These are phyloP conservation scores for Solanum piurae DNA, from an alignment of 257 asterid species.

Conservation along the genomic window DNA sequence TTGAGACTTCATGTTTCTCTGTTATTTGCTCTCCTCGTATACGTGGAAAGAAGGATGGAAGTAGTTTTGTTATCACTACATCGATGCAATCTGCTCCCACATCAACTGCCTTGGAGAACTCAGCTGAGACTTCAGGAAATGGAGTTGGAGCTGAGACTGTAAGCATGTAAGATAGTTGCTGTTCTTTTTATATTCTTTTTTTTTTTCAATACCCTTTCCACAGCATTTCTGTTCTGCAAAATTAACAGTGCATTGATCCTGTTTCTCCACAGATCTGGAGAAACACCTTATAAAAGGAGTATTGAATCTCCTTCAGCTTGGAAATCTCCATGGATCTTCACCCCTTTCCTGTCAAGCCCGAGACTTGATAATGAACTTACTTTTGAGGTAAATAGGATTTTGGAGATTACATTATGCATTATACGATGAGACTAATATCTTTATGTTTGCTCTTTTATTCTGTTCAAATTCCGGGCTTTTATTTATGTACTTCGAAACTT, in stretches of 20 bases:
- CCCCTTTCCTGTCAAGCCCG: constrained; percentile 62
- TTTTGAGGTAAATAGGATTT: constrained; percentile 45
- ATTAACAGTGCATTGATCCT: neutral
- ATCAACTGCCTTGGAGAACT: constrained; percentile 34
- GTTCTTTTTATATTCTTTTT: neutral
- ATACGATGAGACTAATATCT: neutral
- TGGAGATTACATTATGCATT: neutral
- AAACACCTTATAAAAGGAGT: constrained; percentile 70
- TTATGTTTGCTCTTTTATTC: neutral
- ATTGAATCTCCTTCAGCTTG: constrained; percentile 93
- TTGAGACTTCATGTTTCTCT: constrained; percentile 43
- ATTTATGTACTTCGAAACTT: constrained; percentile 4
- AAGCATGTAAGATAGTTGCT: constrained; percentile 46
- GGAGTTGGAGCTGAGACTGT: constrained; percentile 36
- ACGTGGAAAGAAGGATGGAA: constrained; percentile 37
- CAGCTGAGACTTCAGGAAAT: constrained; percentile 43
- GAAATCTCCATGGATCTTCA: constrained; percentile 95
- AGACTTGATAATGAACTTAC: constrained; percentile 70
- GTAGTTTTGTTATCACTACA: constrained; percentile 35
- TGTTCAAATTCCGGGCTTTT: neutral
- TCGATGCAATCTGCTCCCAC: constrained; percentile 36
- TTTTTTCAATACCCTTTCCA: neutral
- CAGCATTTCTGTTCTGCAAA: neutral
- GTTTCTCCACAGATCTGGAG: constrained; percentile 45
- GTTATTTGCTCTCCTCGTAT: constrained; percentile 61